Percentiles rank a stretch among this genome's conserved stretches.
These are phyloP conservation scores for Bombardia bombarda DNA, from an alignment of 495 filamentous ascomycete genomes.

Conservation along the genomic window DNA sequence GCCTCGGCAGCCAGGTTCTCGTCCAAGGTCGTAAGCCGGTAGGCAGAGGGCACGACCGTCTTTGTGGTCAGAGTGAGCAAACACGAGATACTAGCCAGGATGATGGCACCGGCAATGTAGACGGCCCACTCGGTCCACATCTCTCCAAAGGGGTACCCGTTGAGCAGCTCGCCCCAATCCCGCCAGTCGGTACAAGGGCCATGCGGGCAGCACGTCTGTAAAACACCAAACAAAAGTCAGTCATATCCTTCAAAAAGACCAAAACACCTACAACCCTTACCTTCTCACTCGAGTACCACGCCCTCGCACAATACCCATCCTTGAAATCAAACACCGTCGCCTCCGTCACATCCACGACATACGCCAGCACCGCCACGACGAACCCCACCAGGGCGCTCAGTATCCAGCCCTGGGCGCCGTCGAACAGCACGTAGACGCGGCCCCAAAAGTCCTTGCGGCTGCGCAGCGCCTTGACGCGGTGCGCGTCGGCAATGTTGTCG, in stretches of 20 bases:
- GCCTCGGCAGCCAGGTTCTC: slow-evolving; percentile 55
- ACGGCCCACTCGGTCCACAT: slow-evolving; percentile 64
- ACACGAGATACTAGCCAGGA: slow-evolving; percentile 69
- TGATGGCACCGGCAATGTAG: slow-evolving; percentile 62
- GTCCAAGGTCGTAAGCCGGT: slow-evolving; percentile 79
- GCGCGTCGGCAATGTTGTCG: slow-evolving; percentile 92
- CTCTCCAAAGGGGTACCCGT: slow-evolving; percentile 42
- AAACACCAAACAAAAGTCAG: neutral
- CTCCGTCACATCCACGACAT: slow-evolving; percentile 83
- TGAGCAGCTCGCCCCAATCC: slow-evolving; percentile 65
- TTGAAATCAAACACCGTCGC: slow-evolving; percentile 81
- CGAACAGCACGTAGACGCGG: slow-evolving; percentile 65
- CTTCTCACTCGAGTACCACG: slow-evolving; percentile 65
- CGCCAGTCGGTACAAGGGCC: slow-evolving; percentile 63
- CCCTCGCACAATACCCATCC: slow-evolving; percentile 70
- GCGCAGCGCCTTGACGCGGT: slow-evolving; percentile 73
- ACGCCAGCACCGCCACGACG: slow-evolving; percentile 78
- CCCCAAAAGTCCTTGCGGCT: slow-evolving; percentile 79
- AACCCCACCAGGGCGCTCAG: slow-evolving; percentile 86
- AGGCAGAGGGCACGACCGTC: slow-evolving; percentile 82
- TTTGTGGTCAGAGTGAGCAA: slow-evolving; percentile 77
- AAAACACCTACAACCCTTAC: too few species aligned
- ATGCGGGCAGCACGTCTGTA: slow-evolving; percentile 64
- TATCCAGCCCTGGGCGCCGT: slow-evolving; percentile 91
- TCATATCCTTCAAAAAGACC: slow-evolving; percentile 14